Base-by-base conservation (phyloP, 2,329 filamentous ascomycete species). In the Aspergillus fructus region DNA sequence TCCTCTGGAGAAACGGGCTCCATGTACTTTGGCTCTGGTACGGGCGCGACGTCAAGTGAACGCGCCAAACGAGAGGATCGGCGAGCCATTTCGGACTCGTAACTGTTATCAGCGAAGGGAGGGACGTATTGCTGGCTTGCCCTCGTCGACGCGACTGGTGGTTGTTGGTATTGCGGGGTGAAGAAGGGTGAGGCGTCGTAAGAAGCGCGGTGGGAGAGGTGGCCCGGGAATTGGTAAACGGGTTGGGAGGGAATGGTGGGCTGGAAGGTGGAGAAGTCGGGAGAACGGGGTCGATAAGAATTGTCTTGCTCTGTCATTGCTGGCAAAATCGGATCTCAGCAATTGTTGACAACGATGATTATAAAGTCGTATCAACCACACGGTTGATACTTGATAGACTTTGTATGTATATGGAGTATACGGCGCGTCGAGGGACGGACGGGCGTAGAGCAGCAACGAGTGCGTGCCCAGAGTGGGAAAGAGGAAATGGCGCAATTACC, bases 221-320 rank as follows among this genome's bases (percentile, higher is more conserved):
- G 74, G 55, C 64, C 73, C 58, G 66, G 65, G 56, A 70, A 69
- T 55, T 66, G 68, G 65, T 70, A 69, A 54, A 66, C 59, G 43
- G 63, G 65, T 53, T 63, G 62, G 68, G 69, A 66, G 60, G 75
- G 70, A 62, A 76, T 71, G 64, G 72, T 67, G 57, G 75, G 66
- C 64, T 78, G 68, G 67, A 79, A 76, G 67, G 74, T 77, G 60
- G 82, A 81, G 64, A 85, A 76, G 64, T 81, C 78, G 65, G 79
- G 79, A 45, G 78, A 80, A 67, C 73, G 74, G 60, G 78, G 78
- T 65, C 77, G 74, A 69, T 80, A 80, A 30, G 72, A 71, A 55
- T 72, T 75, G 62, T 77, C 73, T 65, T 73, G 72, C 62, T 76
- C 75, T 68, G 74, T 77, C 75, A 77, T 77, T 64, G 68, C 70